Evolutionary conservation across 306 rosid genomes (phyloP), one percentile per base, ranked within the genome.

Genomic region (Vigna angularis): DNA sequence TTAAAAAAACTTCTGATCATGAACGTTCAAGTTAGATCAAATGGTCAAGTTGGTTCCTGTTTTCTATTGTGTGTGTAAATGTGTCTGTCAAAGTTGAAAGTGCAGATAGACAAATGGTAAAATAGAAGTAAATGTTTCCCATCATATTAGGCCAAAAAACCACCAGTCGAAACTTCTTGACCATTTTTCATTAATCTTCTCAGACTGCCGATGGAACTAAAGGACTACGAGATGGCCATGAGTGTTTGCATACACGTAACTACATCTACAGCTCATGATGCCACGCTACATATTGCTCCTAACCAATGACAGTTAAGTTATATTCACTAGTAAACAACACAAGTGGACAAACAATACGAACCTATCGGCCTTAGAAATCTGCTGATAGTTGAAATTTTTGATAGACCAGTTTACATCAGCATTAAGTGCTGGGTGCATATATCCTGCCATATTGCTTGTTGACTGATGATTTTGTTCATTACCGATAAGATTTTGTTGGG

Each of bases 351-450:
- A 67, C 20, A 42, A 49, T 72, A 64, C 77, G 51, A 80, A 84
- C 90, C 90, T 88, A 83, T 85, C 84, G 45, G 73, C 36, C 73
- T 34, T 30, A 62, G 81, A 42, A 82, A 78, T 73, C 72, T 83
- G 70, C 24, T 18, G 85, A 81, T 78, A 66, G 75, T 32, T 70
- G 76, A 72, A 79, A 48, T 72, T 49, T 77, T 79, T 80, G 67
- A 70, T 70, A 69, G 66, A 58, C 62, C 64, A 79, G 18, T 83
- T 63, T 36, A 69, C 50, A 52, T 84, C 84, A 52, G 52, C 82
- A 47, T 77, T 72, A 74, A 78, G 85, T 77, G 77, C 83, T 74
- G 82, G 74, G 61, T 80, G 79, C 85, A 73, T 70, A 79, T 82
- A 82, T 76, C 71, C 82, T 32, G 80, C 52, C 58, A 67, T 26